Conservation (phyloP, 257 asterid species). For the Penstemon barbatus region DNA sequence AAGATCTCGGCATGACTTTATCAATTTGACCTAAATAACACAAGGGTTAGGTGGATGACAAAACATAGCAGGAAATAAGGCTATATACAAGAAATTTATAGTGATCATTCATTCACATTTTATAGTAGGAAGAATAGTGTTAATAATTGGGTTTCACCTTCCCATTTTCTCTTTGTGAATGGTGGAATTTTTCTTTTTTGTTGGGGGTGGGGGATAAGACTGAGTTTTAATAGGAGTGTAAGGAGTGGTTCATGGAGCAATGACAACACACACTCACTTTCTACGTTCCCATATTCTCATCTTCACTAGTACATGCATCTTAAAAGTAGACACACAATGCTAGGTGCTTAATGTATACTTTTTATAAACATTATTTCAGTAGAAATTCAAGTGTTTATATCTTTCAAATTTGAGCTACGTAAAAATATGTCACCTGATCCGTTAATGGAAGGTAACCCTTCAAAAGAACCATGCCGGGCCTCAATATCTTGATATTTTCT, state of each 20-base stretch:
- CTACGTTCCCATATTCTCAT: conserved; percentile 6
- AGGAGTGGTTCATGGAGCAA: not conserved
- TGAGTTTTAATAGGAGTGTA: not conserved
- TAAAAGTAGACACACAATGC: not conserved
- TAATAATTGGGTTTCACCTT: not conserved
- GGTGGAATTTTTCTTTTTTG: not conserved
- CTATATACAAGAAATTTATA: not conserved
- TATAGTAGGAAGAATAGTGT: conserved; percentile 2
- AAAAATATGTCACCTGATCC: conserved; percentile 56
- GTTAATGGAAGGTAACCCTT: conserved; percentile 47
- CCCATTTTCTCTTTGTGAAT: conserved; percentile 2
- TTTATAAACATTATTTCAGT: too few relatives aligned
- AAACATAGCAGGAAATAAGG: not conserved
- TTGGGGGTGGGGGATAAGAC: not conserved
- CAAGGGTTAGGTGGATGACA: not conserved
- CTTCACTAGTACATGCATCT: not conserved
- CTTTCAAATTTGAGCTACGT: not conserved
- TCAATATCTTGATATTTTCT: conserved; percentile 32
- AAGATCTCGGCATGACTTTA: conserved; percentile 54
- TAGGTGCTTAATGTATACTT: not conserved
- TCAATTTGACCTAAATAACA: conserved; percentile 54
- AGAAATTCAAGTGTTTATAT: too few relatives aligned
- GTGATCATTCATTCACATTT: not conserved
- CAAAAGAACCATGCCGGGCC: conserved; percentile 78
- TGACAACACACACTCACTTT: not conserved